These are phyloP conservation scores for Melanomma pulvis-pyrius DNA, from an alignment of 495 filamentous ascomycete species.

Conservation along the genomic window DNA sequence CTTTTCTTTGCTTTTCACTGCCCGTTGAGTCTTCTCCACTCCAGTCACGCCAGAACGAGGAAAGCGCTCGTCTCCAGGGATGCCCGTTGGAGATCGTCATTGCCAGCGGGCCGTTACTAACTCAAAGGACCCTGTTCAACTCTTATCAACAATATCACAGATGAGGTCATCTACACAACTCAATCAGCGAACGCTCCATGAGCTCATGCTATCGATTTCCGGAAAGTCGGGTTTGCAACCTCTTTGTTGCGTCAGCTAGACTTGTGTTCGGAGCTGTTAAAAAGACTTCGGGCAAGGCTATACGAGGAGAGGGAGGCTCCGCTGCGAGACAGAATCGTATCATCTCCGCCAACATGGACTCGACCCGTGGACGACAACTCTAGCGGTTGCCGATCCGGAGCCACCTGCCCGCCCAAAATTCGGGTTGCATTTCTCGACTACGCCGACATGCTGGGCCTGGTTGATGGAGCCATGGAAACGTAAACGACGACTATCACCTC, in stretches of 20 bases:
- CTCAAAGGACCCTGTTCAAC: not conserved
- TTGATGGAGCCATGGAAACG: not conserved
- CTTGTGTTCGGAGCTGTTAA: too few species aligned
- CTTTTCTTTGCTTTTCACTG: not conserved
- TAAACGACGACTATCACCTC: not conserved
- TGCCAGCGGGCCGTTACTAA: not conserved
- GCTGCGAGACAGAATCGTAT: too few species aligned
- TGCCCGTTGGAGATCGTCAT: not conserved
- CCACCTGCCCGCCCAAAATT: too few species aligned
- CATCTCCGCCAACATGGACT: too few species aligned
- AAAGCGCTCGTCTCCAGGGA: not conserved
- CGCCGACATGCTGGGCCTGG: not conserved
- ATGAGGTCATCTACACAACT: not conserved
- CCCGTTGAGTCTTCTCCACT: not conserved
- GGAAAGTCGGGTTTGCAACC: not conserved
- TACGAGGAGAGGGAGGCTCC: too few species aligned
- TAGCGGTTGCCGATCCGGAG: not conserved
- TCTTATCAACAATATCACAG: not conserved
- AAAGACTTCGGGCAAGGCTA: too few species aligned
- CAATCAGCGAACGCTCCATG: too few species aligned
- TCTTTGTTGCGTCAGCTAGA: not conserved
- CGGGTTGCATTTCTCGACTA: too few species aligned
- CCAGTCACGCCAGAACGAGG: not conserved
- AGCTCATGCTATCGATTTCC: too few species aligned
- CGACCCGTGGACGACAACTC: not conserved